Base-by-base conservation (phyloP, 352 stramenopile species). In the Phytophthora ramorum region DNA sequence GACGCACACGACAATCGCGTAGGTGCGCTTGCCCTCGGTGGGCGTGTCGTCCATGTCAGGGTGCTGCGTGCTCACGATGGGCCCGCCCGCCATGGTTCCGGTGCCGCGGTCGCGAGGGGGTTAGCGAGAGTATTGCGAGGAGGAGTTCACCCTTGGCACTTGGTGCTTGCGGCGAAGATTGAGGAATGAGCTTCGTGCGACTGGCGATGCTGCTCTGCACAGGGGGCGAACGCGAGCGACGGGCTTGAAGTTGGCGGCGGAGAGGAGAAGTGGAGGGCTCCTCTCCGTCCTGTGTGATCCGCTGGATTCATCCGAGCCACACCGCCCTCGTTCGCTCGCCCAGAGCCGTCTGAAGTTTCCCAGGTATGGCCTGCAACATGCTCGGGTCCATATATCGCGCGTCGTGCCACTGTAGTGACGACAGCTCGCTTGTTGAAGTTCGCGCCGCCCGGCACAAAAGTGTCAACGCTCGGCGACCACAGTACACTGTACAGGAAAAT, bases 1-100 rank as follows among this genome's bases (percentile, higher is more conserved):
- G 16, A 71, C 45, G 50, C 69, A 72, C 45, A 77, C 55, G 22
- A 74, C 38, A 34, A 77, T 75, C 32, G 75, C 75, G 20, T 82
- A 82, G 7, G 49, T 71, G 46, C 67, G 69, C 34, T 46, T 63
- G 41, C 75, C 75, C 54, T 78, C 60, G 4, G 73, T 78, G 4
- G 68, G 72, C 13, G 45, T 47, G 38, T 71, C 67, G 19, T 75
- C 66, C 24, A 28, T 6, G 24, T 28, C 24, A 6, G 24, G 24
- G 24, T 5, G 24, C 24, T 28, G 24, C 24, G 24, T 28, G 24
- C 24, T 28, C 24, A 28, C 24, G 24, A 28, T 28, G 24, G 38
- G 37, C 17, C 47, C 59, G 12, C 17, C 61, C 24, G 60, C 60
- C 60, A 66, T 69, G 20, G 38, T 65, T 37, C 32, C 32, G 32